Evolutionary conservation across 345 rosid species (phyloP).

Genomic region (Moricandia arvensis): DNA sequence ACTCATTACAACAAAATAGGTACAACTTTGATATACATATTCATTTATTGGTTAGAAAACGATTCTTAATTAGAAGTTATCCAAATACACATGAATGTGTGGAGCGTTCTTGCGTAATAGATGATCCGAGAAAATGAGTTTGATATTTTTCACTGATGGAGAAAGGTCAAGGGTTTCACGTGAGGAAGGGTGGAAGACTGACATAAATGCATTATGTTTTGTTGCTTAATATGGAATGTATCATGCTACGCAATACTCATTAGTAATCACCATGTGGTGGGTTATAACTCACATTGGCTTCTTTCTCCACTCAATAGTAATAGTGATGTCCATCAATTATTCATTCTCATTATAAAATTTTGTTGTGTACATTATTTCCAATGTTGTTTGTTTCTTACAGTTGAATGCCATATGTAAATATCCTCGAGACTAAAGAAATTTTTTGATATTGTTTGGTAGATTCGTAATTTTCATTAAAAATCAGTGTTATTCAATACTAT

Average conservation of each 20-base stretch:
- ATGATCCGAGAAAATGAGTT: conserved; percentile 15
- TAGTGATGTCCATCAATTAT: conserved; percentile 29
- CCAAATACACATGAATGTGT: conserved; percentile 4
- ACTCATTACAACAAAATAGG: neutral
- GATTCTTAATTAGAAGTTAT: neutral
- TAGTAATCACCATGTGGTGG: conserved; percentile 30
- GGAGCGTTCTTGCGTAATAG: conserved; percentile 13
- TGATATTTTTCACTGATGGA: neutral
- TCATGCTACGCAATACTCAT: conserved; percentile 29
- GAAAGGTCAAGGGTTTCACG: conserved; percentile 31
- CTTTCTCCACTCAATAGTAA: conserved; percentile 17
- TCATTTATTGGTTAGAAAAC: neutral
- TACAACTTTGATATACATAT: neutral
- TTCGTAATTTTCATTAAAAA: neutral
- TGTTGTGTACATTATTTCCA: neutral
- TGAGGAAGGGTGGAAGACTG: conserved; percentile 32
- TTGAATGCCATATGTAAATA: neutral
- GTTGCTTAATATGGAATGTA: conserved; percentile 35
- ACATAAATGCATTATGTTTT: conserved; percentile 32
- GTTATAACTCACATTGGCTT: conserved; percentile 32
- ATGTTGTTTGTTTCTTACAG: conserved; percentile 11
- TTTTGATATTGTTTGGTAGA: neutral
- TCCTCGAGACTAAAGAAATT: neutral
- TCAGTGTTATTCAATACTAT: neutral
- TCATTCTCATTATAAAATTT: neutral